Base-by-base conservation (phyloP, 1,284 basidiomycete species). In the Ustilago sp. region DNA sequence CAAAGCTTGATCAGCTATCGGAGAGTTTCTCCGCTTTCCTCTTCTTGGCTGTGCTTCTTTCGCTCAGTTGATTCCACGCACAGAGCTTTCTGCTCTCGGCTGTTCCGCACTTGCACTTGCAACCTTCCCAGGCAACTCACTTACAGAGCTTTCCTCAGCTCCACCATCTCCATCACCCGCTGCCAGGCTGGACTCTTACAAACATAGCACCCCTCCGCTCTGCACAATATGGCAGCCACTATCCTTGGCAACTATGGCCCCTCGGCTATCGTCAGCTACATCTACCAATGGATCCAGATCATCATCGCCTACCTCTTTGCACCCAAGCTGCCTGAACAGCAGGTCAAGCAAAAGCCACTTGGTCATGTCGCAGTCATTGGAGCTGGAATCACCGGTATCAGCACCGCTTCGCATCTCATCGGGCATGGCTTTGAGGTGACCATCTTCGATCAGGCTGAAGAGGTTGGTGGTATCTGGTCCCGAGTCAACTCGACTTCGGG, bases 401-500 rank as follows among this genome's bases (percentile, higher is more conserved):
- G 83, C 4, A 81, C 81, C 36, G 84, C 84, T 15, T 81, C 85
- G 12, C 85, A 87, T 52, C 74, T 87, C 36, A 68, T 86, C 50
- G 82, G 84, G 13, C 80, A 81, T 36, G 83, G 81, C 31, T 83
- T 87, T 57, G 77, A 83, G 35, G 86, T 87, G 11, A 83, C 82
- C 31, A 80, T 87, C 68, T 87, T 87, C 48, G 86, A 87, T 39
- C 74, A 63, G n/a, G 58, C 63, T 39, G 56, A 75, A 5, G 74
- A 82, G 87, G 68, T 85, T 36, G 86, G 86, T 31, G 90, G 90
- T 0, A 90, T 91, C 52, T 91, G 91, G 91, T 86, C 89, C 0
- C 88, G 89, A 53, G 90, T 91, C 55, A 91, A 91, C 82, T 87
- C 85, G 8, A 90, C 90, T 0, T 90, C 89, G 0, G 89, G 89